Evolutionary conservation across 2,329 filamentous ascomycete species (phyloP).

Genomic region (Aspergillus oerlinghausenensis): DNA sequence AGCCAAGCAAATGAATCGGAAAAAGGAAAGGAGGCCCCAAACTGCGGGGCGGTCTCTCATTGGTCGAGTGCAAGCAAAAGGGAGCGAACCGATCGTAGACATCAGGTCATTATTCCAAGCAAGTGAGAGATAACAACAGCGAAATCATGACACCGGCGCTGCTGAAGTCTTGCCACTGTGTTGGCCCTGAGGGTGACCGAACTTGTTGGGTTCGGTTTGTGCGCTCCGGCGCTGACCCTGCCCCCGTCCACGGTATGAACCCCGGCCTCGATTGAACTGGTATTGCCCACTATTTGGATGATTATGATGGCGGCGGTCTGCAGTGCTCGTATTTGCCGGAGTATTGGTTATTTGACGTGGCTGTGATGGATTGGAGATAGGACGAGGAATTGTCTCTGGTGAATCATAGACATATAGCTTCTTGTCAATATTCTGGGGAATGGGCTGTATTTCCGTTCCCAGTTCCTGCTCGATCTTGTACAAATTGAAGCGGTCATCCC

Average conservation of each 20-base stretch:
- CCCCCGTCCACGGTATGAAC: slow-evolving; percentile 41
- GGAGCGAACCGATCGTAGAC: background rate
- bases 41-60: background rate
- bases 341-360: slow-evolving; percentile 19
- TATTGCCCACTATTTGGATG: slow-evolving; percentile 36
- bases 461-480: slow-evolving; percentile 98
- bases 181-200: slow-evolving; percentile 24
- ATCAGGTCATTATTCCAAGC: background rate
- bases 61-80: background rate
- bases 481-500: slow-evolving; percentile 97
- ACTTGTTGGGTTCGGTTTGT: slow-evolving; percentile 28
- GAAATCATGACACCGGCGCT: slow-evolving; percentile 25
- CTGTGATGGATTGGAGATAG: slow-evolving; percentile 56
- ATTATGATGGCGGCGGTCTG: slow-evolving; percentile 34
- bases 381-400: slow-evolving; percentile 88
- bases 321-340: slow-evolving; percentile 19
- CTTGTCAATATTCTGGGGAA: slow-evolving; percentile 91
- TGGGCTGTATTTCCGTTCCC: slow-evolving; percentile 96
- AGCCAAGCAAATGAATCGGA: background rate
- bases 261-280: slow-evolving; percentile 34
- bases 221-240: slow-evolving; percentile 40
- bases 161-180: slow-evolving; percentile 26
- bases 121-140: background rate
- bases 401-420: slow-evolving; percentile 97
- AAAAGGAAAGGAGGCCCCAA: background rate